Conservation (phyloP, 1,284 basidiomycete genomes). For the Kwoniella shivajii region DNA sequence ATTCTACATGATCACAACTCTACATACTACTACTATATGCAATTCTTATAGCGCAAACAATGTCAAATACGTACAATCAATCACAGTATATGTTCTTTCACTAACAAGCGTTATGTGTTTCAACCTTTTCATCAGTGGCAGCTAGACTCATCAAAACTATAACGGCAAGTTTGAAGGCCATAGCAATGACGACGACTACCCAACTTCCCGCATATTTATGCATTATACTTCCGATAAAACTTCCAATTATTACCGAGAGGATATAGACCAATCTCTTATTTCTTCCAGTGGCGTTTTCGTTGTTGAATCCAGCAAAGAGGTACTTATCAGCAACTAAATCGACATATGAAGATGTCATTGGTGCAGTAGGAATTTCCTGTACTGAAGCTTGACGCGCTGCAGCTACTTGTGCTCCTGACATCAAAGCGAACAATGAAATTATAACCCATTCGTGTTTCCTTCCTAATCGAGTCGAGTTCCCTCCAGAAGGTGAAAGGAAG, state of each 20-base stretch:
- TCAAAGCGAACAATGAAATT: slow-evolving; percentile 46
- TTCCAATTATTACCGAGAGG: slow-evolving; percentile 42
- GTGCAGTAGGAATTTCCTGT: slow-evolving; percentile 45
- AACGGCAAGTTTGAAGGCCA: slow-evolving; percentile 36
- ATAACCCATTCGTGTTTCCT: slow-evolving; percentile 42
- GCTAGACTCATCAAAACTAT: slow-evolving; percentile 23
- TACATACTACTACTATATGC: too few relatives aligned
- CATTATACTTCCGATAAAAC: slow-evolving; percentile 44
- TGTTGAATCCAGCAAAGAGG: slow-evolving; percentile 33
- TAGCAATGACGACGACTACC: slow-evolving; percentile 41
- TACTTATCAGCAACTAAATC: slow-evolving; percentile 50
- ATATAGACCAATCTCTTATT: slow-evolving; percentile 47
- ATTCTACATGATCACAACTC: too few relatives aligned
- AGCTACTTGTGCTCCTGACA: slow-evolving; percentile 53
- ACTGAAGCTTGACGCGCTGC: slow-evolving; percentile 42
- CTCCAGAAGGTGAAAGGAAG: slow-evolving; percentile 39
- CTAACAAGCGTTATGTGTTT: not conserved
- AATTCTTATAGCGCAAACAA: too few relatives aligned
- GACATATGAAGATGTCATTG: slow-evolving; percentile 50
- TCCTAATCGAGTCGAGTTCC: slow-evolving; percentile 23
- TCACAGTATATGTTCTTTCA: not conserved
- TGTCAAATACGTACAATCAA: too few relatives aligned
- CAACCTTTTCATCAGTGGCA: slow-evolving; percentile 12
- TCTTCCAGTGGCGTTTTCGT: slow-evolving; percentile 34
- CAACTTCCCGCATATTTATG: slow-evolving; percentile 41